Evolutionary conservation across 441 rosid genomes (phyloP).

Genomic region (Breynia disticha): DNA sequence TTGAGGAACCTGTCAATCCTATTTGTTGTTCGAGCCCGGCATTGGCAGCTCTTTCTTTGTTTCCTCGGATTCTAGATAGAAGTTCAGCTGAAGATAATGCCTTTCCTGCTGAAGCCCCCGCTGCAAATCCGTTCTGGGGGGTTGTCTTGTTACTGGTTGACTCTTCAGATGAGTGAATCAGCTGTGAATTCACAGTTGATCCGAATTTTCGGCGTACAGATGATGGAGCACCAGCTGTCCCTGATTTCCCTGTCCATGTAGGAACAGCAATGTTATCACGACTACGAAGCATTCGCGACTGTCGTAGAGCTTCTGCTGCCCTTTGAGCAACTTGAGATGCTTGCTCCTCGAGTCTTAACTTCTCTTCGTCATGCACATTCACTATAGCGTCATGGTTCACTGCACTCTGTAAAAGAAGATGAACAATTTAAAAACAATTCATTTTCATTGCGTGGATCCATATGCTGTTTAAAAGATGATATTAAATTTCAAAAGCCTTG

Average conservation of each 20-base stretch:
- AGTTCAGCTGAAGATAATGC: conserved; percentile 79
- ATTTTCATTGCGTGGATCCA: too few relatives aligned
- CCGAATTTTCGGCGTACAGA: conserved; percentile 65
- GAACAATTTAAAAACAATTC: background rate
- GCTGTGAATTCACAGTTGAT: conserved; percentile 43
- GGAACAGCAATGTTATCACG: conserved; percentile 70
- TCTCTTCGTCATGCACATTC: conserved; percentile 66
- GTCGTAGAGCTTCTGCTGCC: conserved; percentile 89
- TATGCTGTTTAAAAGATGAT: too few relatives aligned
- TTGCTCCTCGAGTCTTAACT: conserved; percentile 77
- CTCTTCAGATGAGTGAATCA: conserved; percentile 32
- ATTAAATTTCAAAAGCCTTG: too few relatives aligned
- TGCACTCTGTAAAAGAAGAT: conserved; percentile 51
- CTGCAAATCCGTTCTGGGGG: conserved; percentile 38
- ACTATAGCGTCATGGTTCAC: conserved; percentile 80
- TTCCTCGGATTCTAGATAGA: conserved; percentile 70
- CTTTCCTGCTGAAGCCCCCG: conserved; percentile 74
- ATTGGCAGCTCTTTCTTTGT: conserved; percentile 54
- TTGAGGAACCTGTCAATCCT: conserved; percentile 27
- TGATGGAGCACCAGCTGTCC: conserved; percentile 85
- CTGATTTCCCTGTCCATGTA: conserved; percentile 94
- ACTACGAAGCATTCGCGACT: conserved; percentile 75
- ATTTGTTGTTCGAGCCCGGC: conserved; percentile 47
- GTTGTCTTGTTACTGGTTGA: conserved; percentile 29
- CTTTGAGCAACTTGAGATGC: conserved; percentile 84